phyloP scores from a whole-genome alignment of 306 rosid species.

The Quercus ilex region DNA sequence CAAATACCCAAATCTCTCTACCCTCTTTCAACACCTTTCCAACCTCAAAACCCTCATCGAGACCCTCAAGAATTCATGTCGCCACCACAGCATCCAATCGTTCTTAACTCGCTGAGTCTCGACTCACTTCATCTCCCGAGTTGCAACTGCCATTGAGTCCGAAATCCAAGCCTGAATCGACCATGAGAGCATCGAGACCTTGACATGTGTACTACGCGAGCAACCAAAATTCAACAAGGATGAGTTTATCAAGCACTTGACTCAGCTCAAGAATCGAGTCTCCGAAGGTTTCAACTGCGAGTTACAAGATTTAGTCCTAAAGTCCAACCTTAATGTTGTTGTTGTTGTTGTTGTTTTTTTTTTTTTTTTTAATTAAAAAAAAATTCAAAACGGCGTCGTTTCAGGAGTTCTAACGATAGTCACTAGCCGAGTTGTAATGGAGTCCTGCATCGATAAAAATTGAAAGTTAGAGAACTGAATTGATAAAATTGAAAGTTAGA shows the following conservation, averaged over 20 bases:
- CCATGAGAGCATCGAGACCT: conserved; percentile 45
- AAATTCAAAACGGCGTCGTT: rapidly evolving
- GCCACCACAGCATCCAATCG: conserved; percentile 34
- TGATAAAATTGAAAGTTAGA: too few species aligned
- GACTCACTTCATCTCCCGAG: conserved; percentile 53
- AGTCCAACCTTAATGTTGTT: conserved; percentile 31
- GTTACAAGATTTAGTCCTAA: conserved; percentile 64
- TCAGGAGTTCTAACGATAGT: rapidly evolving
- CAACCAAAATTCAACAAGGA: conserved; percentile 6
- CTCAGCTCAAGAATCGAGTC: conserved; percentile 54
- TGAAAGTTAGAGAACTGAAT: too few species aligned
- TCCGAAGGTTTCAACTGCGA: conserved; percentile 60
- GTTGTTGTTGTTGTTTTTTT: too few species aligned
- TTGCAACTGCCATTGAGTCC: conserved; percentile 59
- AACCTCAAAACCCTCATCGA: conserved; percentile 54
- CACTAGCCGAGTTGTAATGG: too few species aligned
- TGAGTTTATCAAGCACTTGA: conserved; percentile 35
- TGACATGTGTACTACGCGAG: conserved; percentile 29
- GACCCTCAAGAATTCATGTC: conserved; percentile 25
- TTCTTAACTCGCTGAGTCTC: conserved; percentile 58
- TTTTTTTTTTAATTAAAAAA: too few species aligned
- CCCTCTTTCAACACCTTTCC: conserved; percentile 54
- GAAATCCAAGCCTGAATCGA: conserved; percentile 87
- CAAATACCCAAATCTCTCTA: conserved; percentile 45
- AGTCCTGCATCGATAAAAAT: too few species aligned